Evolutionary conservation across 331 rosid species (phyloP), one percentile per base, ranked within the genome.

Genomic region (Malus hybrid): DNA sequence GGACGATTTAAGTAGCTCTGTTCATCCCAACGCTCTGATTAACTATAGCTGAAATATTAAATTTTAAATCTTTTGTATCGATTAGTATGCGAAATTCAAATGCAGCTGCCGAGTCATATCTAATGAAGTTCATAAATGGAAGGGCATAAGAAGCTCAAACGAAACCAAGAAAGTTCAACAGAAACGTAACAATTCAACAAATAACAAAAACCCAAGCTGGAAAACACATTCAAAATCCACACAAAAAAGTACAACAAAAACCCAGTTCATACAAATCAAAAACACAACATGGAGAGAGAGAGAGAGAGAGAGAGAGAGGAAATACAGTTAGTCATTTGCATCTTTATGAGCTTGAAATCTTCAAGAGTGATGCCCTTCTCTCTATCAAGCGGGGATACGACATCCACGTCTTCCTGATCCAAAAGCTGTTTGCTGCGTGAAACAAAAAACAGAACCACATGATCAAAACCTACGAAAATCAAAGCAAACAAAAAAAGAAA

Each of bases 371-470:
- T 70, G 50, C 96, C 97, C 82, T 81, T 86, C 77, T 90, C 99
- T 76, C 87, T 88, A 84, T 94, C 98, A 53, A 87, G 88, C 55
- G 87, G 80, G 39, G 81, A 84, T 75, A 94, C 93, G 84, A 85
- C 87, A 82, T 91, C 99, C 72, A 94, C 97, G 13, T 94, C 96
- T 83, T 93, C 97, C 87, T 87, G 98, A 5, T 91, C 96, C 75
- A 77, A 46, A 48, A 91, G 92, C 79, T 84, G 92, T 82, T 90
- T 90, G 81, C 98, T 91, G 91, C 34, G 13, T 18, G 3, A n/a
- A 50, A 33, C 19, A 44, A 14, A 48, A 48, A 46, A 29, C 61
- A 36, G 18, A 46, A 36, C 28, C 68, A 14, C 74, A 68, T 22
- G 78, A 75, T 65, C 32, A 71, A 39, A 22, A 12, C 74, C 64